Base-by-base conservation (phyloP, 2,329 filamentous ascomycete genomes). In the Cordyceps farinosa region DNA sequence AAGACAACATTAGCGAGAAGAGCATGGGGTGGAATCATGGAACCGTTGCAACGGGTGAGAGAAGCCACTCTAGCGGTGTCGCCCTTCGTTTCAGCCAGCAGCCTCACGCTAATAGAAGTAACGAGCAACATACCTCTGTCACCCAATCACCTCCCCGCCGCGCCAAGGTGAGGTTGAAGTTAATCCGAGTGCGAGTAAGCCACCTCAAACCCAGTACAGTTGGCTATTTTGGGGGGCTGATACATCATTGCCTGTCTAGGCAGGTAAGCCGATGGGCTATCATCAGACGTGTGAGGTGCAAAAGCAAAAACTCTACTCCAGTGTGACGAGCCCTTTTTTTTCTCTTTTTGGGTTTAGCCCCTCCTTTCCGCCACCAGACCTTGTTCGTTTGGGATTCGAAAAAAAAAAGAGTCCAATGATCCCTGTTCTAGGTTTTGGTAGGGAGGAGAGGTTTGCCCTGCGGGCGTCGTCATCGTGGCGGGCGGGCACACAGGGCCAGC, bases 81-180 rank as follows among this genome's bases (percentile, higher is more conserved):
- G 27, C 59, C 15, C 45, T 22, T 53, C 34, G 56, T 47, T 48
- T 62, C 48, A 44, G 61, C 61, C 53, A 59, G 47, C 29, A 61
- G 47, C 53, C 57, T 63, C 15, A 58, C 55, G 38, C 51, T 59
- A 45, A 66, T 47, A 32, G 59, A 48, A 13, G 58, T 32, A 65
- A 15, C n/a, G n/a, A 42, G 9, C 55, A 36, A 5, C 40, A 22
- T 7, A 22, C 22, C 34, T 27, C n/a, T 15, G 17, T 13, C 40
- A 29, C 40, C 40, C 34, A 57, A 15, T 38, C 11, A 15, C 29
- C 10, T 27, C 17, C 10, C 30, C 17, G 50, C 32, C n/a, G 3
- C 30, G 17, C 9, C 17, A 13, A 52, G 17, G 10, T 17, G 29
- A 52, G 50, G 32, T 22, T 15, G n/a, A 27, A 52, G 50, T 22